These are phyloP conservation scores for Rhizopus microsporus DNA, from an alignment of 371 early-diverging fungal genomes.

Conservation along the genomic window DNA sequence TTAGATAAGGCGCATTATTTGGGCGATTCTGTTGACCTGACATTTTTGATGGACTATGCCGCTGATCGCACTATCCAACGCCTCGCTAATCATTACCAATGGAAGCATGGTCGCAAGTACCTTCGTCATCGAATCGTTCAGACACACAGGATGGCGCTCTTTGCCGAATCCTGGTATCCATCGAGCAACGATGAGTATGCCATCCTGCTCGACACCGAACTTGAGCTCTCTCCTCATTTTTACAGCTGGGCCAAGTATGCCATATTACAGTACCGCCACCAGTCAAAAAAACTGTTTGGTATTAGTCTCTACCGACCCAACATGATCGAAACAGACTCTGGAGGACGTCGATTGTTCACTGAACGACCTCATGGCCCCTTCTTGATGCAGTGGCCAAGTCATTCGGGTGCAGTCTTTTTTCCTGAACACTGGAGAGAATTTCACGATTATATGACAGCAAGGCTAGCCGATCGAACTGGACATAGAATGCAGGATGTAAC, in stretches of 20 bases:
- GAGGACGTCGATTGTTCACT: slow-evolving; percentile 30
- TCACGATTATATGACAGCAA: slow-evolving; percentile 61
- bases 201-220: slow-evolving; percentile 55
- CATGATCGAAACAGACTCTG: slow-evolving; percentile 36
- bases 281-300: slow-evolving; percentile 45
- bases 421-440: slow-evolving; percentile 72
- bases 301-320: slow-evolving; percentile 64
- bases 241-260: slow-evolving; percentile 62
- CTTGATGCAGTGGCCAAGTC: slow-evolving; percentile 54
- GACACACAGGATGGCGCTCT: slow-evolving; percentile 54
- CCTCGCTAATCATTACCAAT: slow-evolving; percentile 50
- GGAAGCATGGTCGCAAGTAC: slow-evolving; percentile 52
- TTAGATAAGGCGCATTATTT: slow-evolving; percentile 51
- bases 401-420: slow-evolving; percentile 61
- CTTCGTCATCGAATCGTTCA: slow-evolving; percentile 58
- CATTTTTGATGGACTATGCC: slow-evolving; percentile 57
- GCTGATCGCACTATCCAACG: slow-evolving; percentile 52
- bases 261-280: slow-evolving; percentile 58
- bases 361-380: slow-evolving; percentile 3
- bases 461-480: slow-evolving; percentile 50
- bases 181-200: slow-evolving; percentile 58
- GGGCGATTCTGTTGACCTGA: slow-evolving; percentile 56
- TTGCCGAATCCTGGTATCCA: slow-evolving; percentile 70
- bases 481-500: slow-evolving; percentile 30
- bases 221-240: slow-evolving; percentile 60